phyloP scores from a whole-genome alignment of 768 basidiomycete genomes.

The Baorangia bicolor region DNA sequence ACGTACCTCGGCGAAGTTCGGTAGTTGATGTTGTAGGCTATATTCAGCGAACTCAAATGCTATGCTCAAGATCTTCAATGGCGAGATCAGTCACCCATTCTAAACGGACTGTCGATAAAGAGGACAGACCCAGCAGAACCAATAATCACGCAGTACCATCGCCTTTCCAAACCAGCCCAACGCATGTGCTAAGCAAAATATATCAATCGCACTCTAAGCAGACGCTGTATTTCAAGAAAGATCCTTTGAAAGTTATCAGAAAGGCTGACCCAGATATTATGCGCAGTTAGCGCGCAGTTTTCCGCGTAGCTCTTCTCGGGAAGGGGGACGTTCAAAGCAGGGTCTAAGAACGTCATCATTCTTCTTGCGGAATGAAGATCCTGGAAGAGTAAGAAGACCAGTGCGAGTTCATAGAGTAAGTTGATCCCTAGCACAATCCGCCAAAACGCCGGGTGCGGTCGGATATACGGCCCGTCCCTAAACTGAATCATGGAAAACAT shows the following conservation, averaged over 20 bases:
- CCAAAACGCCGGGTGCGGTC: constrained; percentile 89
- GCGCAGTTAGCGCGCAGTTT: constrained; percentile 62
- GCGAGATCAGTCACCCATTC: constrained; percentile 9
- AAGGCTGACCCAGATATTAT: constrained; percentile 63
- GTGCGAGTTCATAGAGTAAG: constrained; percentile 75
- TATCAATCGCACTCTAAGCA: constrained; percentile 71
- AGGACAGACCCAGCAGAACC: constrained; percentile 83
- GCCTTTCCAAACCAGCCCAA: constrained; percentile 93
- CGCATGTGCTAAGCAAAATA: constrained; percentile 84
- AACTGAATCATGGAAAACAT: constrained; percentile 86
- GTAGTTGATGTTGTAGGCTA: constrained; percentile 81
- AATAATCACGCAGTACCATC: constrained; percentile 85
- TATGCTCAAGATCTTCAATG: constrained; percentile 71
- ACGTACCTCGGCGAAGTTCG: constrained; percentile 83
- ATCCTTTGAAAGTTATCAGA: neutral
- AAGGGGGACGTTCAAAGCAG: constrained; percentile 64
- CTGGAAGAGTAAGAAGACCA: constrained; percentile 86
- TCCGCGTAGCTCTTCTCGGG: constrained; percentile 89
- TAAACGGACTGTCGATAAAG: neutral
- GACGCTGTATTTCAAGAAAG: neutral
- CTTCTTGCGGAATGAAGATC: constrained; percentile 71
- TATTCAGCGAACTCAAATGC: constrained; percentile 90
- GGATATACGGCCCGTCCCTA: constrained; percentile 85
- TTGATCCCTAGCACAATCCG: constrained; percentile 77
- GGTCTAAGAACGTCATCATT: constrained; percentile 81